These are phyloP conservation scores for Candida sithepensis DNA, from an alignment of 805 yeast species.

Conservation along the genomic window DNA sequence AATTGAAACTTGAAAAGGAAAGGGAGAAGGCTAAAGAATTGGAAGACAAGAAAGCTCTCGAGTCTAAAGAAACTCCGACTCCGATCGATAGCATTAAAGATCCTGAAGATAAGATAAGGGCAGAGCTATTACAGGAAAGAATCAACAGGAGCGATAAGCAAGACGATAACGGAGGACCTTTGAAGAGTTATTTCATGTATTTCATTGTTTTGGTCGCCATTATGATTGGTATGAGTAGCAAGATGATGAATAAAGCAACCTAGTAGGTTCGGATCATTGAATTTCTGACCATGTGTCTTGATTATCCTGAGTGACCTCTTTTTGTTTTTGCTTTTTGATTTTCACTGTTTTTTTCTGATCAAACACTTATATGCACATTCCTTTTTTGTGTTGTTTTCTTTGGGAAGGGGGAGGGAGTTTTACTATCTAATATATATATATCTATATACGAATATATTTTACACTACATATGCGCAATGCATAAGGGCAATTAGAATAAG, in stretches of 20 bases:
- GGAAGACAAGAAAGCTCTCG: slow-evolving; percentile 5
- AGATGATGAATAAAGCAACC: slow-evolving; percentile 5
- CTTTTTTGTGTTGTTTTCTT: neutral
- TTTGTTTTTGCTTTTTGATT: neutral
- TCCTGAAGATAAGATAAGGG: slow-evolving; percentile 69
- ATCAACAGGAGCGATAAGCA: neutral
- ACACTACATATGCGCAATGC: neutral
- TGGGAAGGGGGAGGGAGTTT: too few relatives aligned
- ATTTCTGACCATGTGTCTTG: too few relatives aligned
- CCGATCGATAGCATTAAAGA: slow-evolving; percentile 43
- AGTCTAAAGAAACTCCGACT: slow-evolving; percentile 24
- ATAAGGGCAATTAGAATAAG: neutral
- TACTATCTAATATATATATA: neutral
- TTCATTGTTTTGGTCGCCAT: slow-evolving; percentile 15
- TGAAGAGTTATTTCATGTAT: slow-evolving; percentile 10
- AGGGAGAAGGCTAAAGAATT: slow-evolving; percentile 2
- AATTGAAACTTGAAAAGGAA: slow-evolving; percentile 12
- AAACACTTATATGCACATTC: neutral
- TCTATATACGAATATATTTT: neutral
- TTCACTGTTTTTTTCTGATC: neutral
- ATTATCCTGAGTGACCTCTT: neutral
- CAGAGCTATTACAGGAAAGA: slow-evolving; percentile 19
- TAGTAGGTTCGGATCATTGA: too few relatives aligned
- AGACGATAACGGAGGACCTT: slow-evolving; percentile 1
- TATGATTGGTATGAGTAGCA: slow-evolving; percentile 14